Evolutionary conservation across 805 yeast species (phyloP).

Genomic region (Wickerhamiella cacticola): DNA sequence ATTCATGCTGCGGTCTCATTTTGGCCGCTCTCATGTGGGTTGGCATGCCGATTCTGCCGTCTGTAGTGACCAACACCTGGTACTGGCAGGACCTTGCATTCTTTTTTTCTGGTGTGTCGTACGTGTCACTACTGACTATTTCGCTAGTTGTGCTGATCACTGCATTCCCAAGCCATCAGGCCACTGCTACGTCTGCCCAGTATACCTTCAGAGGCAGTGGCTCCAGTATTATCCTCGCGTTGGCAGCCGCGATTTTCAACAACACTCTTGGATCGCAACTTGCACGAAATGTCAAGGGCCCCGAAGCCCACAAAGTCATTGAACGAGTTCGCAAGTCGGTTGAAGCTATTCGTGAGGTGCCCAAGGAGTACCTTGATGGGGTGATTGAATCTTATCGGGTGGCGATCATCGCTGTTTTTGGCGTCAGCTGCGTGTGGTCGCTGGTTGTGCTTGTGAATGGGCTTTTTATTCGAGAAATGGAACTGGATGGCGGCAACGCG

Average conservation of each 20-base stretch:
- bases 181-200: slow-evolving; percentile 81
- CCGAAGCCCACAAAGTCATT: slow-evolving; percentile 36
- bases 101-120: slow-evolving; percentile 50
- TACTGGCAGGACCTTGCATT: slow-evolving; percentile 31
- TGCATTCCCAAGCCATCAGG: slow-evolving; percentile 51
- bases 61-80: slow-evolving; percentile 43
- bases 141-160: slow-evolving; percentile 65
- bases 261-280: slow-evolving; percentile 32
- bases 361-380: slow-evolving; percentile 34
- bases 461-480: not conserved
- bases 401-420: not conserved
- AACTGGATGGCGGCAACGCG: not conserved
- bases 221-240: slow-evolving; percentile 65
- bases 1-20: slow-evolving; percentile 35
- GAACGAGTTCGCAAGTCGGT: slow-evolving; percentile 40
- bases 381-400: slow-evolving; percentile 35
- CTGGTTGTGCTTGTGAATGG: not conserved
- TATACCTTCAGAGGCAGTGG: slow-evolving; percentile 82
- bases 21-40: slow-evolving; percentile 36
- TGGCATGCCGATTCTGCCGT: slow-evolving; percentile 32
- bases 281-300: slow-evolving; percentile 25
- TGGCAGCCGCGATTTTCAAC: slow-evolving; percentile 58
- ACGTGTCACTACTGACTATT: slow-evolving; percentile 55
- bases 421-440: not conserved
- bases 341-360: slow-evolving; percentile 39